Conservation (phyloP, 768 basidiomycete genomes). For the Tylopilus balloui region DNA sequence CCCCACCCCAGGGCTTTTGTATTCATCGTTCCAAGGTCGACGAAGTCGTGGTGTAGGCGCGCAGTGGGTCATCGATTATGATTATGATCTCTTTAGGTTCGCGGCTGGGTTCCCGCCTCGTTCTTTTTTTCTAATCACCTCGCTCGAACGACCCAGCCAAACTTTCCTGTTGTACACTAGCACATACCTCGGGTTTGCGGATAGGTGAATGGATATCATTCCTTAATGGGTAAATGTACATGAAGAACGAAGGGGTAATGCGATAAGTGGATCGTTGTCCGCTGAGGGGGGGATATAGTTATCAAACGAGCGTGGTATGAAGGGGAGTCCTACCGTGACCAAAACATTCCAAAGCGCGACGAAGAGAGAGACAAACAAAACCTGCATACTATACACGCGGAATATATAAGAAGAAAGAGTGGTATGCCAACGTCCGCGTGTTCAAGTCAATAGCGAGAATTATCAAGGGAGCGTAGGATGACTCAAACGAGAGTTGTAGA, state of each 20-base stretch:
- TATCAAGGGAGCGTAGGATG: constrained; percentile 33
- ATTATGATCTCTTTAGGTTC: neutral
- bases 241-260: constrained; percentile 16
- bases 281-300: neutral
- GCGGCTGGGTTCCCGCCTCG: neutral
- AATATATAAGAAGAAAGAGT: constrained; percentile 9
- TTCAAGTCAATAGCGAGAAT: constrained; percentile 25
- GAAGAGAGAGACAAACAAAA: constrained; percentile 13
- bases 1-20: constrained; percentile 53
- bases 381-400: constrained; percentile 30
- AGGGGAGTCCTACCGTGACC: neutral
- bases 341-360: neutral
- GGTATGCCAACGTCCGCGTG: constrained; percentile 12
- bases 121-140: neutral
- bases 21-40: constrained; percentile 67
- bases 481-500: constrained; percentile 20
- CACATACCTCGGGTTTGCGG: neutral
- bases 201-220: constrained; percentile 16
- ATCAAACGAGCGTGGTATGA: constrained; percentile 18
- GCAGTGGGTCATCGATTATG: neutral
- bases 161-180: neutral
- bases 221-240: constrained; percentile 14
- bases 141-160: neutral
- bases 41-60: constrained; percentile 40
- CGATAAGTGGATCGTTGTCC: constrained; percentile 24